These are phyloP conservation scores for Fagopyrum homotropicum DNA, from an alignment of 148 eudicot species.

Conservation along the genomic window DNA sequence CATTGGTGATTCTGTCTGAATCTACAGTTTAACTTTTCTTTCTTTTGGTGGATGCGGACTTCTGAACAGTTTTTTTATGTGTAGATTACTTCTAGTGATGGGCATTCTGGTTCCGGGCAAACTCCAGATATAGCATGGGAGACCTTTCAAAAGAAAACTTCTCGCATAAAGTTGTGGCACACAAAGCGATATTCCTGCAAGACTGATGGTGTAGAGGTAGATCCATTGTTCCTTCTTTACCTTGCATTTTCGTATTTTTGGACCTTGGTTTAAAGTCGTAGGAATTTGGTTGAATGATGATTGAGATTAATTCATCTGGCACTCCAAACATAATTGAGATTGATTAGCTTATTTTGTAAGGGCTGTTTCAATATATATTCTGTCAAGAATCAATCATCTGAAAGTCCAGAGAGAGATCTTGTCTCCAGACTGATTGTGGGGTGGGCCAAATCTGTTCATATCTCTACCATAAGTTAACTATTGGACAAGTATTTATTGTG, in stretches of 20 bases:
- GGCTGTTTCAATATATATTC: background rate
- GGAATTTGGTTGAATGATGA: background rate
- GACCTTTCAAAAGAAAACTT: constrained; percentile 64
- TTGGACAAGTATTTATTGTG: background rate
- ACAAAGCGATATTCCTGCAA: constrained; percentile 84
- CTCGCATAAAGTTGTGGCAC: constrained; percentile 65
- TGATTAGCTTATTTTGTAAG: background rate
- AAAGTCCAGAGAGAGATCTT: background rate
- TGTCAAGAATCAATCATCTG: background rate
- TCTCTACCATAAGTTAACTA: background rate
- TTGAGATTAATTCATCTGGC: background rate
- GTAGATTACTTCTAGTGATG: constrained; percentile 73
- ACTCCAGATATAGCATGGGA: constrained; percentile 98
- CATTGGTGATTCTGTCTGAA: constrained; percentile 4
- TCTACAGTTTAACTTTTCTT: background rate
- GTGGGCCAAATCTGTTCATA: background rate
- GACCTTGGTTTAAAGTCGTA: background rate
- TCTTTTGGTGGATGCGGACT: background rate
- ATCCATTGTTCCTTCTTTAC: constrained; percentile 11
- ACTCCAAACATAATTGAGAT: background rate
- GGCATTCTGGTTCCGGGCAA: constrained; percentile 65
- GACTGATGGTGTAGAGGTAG: constrained; percentile 90
- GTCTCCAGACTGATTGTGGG: background rate
- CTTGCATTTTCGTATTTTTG: background rate
- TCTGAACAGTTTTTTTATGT: constrained; percentile 6